phyloP scores from a whole-genome alignment of 441 rosid genomes.

The Melastoma candidum region DNA sequence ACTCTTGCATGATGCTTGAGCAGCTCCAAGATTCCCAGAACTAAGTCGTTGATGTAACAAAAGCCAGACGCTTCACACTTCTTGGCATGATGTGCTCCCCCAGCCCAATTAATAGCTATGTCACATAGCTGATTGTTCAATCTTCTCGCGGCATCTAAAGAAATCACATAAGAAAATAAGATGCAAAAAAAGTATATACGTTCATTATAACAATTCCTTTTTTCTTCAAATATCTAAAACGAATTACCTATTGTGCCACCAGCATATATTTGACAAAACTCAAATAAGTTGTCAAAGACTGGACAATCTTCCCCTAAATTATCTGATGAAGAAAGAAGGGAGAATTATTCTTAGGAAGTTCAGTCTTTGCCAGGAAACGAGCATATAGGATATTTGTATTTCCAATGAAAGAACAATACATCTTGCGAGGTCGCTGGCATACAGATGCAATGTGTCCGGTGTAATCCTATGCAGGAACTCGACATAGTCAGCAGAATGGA shows the following conservation, averaged over 20 bases:
- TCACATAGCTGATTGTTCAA: conserved; percentile 88
- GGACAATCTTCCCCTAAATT: conserved; percentile 98
- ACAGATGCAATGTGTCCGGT: conserved; percentile 62
- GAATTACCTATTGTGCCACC: conserved; percentile 92
- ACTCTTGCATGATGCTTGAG: conserved; percentile 87
- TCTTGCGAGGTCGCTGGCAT: conserved; percentile 49
- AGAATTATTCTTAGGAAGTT: conserved; percentile 2
- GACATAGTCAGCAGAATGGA: conserved; percentile 89
- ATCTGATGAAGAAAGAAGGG: conserved; percentile 37
- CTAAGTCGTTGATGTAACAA: conserved; percentile 96
- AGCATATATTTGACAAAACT: conserved; percentile 93
- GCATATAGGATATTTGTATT: not conserved
- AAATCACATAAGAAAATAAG: conserved; percentile 11
- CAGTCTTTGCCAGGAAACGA: not conserved
- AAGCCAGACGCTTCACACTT: conserved; percentile 97
- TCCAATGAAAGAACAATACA: conserved; percentile 28
- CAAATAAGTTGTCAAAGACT: conserved; percentile 86
- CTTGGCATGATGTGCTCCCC: conserved; percentile 97
- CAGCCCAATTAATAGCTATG: conserved; percentile 99
- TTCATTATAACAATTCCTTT: conserved; percentile 1
- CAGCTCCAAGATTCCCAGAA: conserved; percentile 89
- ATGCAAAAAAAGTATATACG: conserved; percentile 1
- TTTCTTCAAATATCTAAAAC: not conserved
- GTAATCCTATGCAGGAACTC: conserved; percentile 82
- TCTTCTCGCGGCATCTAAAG: conserved; percentile 81